These are phyloP conservation scores for Xanthoparmelia taractica DNA, from an alignment of 495 filamentous ascomycete species.

Conservation along the genomic window DNA sequence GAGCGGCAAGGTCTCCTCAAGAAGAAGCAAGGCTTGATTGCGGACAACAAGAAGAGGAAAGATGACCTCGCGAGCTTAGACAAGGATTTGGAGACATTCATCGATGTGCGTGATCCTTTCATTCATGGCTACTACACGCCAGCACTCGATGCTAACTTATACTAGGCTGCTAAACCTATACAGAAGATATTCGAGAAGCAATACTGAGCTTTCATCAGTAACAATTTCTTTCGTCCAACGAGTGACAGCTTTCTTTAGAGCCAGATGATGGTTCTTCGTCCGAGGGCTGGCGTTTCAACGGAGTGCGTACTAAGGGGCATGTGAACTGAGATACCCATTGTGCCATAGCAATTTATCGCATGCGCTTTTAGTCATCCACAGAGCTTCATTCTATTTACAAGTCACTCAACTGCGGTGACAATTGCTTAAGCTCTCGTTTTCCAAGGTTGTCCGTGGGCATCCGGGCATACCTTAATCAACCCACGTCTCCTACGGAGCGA, in stretches of 20 bases:
- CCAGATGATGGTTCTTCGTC: neutral
- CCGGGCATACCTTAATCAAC: neutral
- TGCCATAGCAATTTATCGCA: neutral
- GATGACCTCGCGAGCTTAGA: conserved; percentile 86
- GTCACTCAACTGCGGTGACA: neutral
- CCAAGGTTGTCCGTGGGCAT: neutral
- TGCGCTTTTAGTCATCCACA: neutral
- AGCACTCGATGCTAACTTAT: conserved; percentile 15
- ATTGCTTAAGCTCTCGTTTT: too few species aligned
- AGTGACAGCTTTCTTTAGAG: neutral
- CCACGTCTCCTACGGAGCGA: neutral
- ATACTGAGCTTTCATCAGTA: conserved; percentile 30
- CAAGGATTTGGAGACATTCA: conserved; percentile 82
- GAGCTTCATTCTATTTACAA: neutral
- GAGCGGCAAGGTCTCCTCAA: conserved; percentile 77
- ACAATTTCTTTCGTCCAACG: neutral
- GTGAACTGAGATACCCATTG: neutral
- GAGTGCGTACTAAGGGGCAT: neutral
- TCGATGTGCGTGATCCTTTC: conserved; percentile 41
- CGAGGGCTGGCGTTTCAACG: neutral
- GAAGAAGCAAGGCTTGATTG: conserved; percentile 83
- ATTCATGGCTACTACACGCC: neutral
- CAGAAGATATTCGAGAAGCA: conserved; percentile 76
- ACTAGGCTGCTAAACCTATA: conserved; percentile 74
- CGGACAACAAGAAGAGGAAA: conserved; percentile 91